These are phyloP conservation scores for Flaveria brownii DNA, from an alignment of 129 eudicot genomes.

Conservation along the genomic window DNA sequence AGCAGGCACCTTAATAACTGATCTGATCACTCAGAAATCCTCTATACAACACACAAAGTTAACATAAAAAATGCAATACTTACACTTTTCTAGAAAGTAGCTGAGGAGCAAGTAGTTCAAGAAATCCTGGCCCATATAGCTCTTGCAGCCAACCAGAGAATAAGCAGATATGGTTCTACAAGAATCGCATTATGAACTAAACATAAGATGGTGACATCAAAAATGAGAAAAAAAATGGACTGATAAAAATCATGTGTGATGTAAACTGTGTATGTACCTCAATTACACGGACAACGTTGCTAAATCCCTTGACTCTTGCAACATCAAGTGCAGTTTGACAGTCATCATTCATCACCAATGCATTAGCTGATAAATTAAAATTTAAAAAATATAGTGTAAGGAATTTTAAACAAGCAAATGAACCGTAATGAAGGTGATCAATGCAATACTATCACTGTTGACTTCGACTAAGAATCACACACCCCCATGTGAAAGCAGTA, in stretches of 20 bases:
- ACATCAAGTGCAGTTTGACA: slow-evolving; percentile 91
- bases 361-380: slow-evolving; percentile 64
- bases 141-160: slow-evolving; percentile 96
- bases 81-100: slow-evolving; percentile 85
- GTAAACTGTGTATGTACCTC: slow-evolving; percentile 51
- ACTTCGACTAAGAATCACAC: slow-evolving; percentile 22
- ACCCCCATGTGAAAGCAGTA: slow-evolving; percentile 91
- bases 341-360: slow-evolving; percentile 77
- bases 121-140: slow-evolving; percentile 87
- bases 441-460: not conserved
- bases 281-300: slow-evolving; percentile 77
- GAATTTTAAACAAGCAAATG: not conserved
- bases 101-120: slow-evolving; percentile 82
- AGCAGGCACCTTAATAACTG: not conserved
- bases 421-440: not conserved
- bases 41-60: not conserved
- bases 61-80: slow-evolving; percentile 27
- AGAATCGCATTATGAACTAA: slow-evolving; percentile 8
- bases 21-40: not conserved
- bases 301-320: slow-evolving; percentile 85
- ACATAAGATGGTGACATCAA: not conserved
- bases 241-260: not conserved
- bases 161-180: slow-evolving; percentile 75
- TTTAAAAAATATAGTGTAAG: not conserved
- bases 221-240: not conserved